Evolutionary conservation across 2,329 filamentous ascomycete genomes (phyloP), one percentile per base, ranked within the genome.

Genomic region (Hypoxylon sp.): DNA sequence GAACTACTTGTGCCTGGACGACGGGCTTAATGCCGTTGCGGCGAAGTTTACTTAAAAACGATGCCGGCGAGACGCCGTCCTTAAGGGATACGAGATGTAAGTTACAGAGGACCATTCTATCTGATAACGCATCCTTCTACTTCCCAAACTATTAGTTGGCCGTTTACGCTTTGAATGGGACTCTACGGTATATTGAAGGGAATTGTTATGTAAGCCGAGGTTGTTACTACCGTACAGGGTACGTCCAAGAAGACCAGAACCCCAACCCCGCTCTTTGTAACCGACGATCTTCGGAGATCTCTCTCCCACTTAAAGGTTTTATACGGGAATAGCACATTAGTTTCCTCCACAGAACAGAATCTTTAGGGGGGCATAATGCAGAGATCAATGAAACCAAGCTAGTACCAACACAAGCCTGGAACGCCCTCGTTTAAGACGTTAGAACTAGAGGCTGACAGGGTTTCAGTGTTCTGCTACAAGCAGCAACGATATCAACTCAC

Each of bases 41-140:
- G 14, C 68, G 73, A 44, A 74, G 70, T 46, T 71, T 60, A 46
- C 63, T 24, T 51, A 75, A 72, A 56, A 73, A 71, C n/a, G 67
- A 48, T 26, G 63, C 35, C 35, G 55, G 31, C 13, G 71, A 63
- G 13, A 53, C 47, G n/a, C 67, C 67, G 10, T 61, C 47, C 44
- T 67, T 64, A 10, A 76, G 72, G 29, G 72, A 66, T 59, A 75
- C 59, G 44, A 76, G 42, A 56, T 76, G 71, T 58, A 76, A 46
- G 42, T 65, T 63, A 58, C 72, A 75, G 51, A 76, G 66, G 2
- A 75, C 73, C 73, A 76, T 75, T 39, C 65, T 64, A 29, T 58
- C 39, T 8, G 33, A 56, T 54, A 11, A 48, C 37, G n/a, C 6
- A n/a, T 42, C n/a, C 24, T 39, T 60, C 22, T 55, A 24, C 44